A percentile compares a stretch with the other conserved stretches of the same genome.
Evolutionary conservation across 2,329 filamentous ascomycete species (phyloP).

Genomic region (Trichophyton benhamiae): DNA sequence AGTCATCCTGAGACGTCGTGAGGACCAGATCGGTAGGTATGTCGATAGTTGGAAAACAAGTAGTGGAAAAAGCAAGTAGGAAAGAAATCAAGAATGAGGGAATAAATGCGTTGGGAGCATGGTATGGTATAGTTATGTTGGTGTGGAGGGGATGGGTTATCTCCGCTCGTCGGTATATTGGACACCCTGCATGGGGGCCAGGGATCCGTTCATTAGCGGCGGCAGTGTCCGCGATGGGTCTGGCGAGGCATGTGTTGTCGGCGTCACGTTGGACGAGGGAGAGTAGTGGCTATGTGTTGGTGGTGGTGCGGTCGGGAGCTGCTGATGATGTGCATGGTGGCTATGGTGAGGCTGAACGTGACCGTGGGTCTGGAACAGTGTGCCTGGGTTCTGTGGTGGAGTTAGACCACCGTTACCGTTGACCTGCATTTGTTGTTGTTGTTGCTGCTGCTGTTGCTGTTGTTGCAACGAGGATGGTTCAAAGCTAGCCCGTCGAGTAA

Average conservation of each 20-base stretch:
- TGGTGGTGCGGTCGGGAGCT: conserved; percentile 10
- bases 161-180: conserved; percentile 39
- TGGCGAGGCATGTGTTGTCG: conserved; percentile 21
- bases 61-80: neutral
- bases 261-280: conserved; percentile 20
- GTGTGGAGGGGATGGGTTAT: conserved; percentile 16
- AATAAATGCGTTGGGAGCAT: neutral
- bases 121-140: neutral
- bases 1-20: neutral
- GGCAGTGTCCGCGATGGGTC: conserved; percentile 37
- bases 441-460: neutral
- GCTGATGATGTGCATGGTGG: conserved; percentile 12
- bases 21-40: neutral
- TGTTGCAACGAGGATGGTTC: neutral
- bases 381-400: neutral
- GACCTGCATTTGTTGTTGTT: conserved; percentile 1
- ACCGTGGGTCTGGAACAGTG: conserved; percentile 6
- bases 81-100: neutral
- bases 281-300: conserved; percentile 27
- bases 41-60: neutral
- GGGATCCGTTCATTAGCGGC: conserved; percentile 34
- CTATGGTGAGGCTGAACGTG: neutral
- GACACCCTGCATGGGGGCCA: conserved; percentile 39
- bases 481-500: neutral
- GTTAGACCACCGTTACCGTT: neutral